Evolutionary conservation across 2,329 filamentous ascomycete species (phyloP), one percentile per base, ranked within the genome.

Genomic region (Botrytis pseudocinerea): DNA sequence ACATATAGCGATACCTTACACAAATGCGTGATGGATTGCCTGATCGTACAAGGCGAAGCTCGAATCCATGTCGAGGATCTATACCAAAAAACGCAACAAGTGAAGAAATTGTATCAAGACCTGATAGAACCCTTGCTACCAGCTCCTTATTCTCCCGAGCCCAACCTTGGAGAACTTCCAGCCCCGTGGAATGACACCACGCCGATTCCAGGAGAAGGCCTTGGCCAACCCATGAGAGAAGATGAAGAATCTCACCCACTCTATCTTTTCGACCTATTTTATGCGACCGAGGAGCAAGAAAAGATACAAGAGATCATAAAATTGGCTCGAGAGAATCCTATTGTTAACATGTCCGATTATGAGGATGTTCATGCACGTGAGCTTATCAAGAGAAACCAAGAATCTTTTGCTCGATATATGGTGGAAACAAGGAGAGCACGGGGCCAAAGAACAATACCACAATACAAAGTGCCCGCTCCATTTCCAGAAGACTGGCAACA

Each of bases 1-100:
- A 1, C 22, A 35, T 69, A 69, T 12, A 69, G 65, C 18, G 65
- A 57, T 2, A 2, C 10, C 1, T 18, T 69, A 22, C 35, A 69
- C 18, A 69, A 69, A 69, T 20, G 42, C n/a, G 48, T 57, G 6
- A 69, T 69, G 65, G 65, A 69, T 59, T 69, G 65, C 32, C 40
- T 69, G 22, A 69, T 69, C 38, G n/a, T 69, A 6, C 65, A 69
- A 59, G 25, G 38, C 35, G 65, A 69, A 38, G 38, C 25, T 8
- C 65, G 65, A 25, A 69, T 69, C 5, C 35, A 57, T 25, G 18
- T 69, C 18, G 18, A 69, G 9, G 48, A 69, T 16, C 18, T 69
- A 32, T 69, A 69, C n/a, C n/a, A 12, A 25, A 25, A 8, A 16
- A 69, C 65, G 5, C 25, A 42, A 42, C 40, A 9, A 12, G 4